Evolutionary conservation across 2,329 filamentous ascomycete genomes (phyloP).

Genomic region (Ceratocystiopsis minuta): DNA sequence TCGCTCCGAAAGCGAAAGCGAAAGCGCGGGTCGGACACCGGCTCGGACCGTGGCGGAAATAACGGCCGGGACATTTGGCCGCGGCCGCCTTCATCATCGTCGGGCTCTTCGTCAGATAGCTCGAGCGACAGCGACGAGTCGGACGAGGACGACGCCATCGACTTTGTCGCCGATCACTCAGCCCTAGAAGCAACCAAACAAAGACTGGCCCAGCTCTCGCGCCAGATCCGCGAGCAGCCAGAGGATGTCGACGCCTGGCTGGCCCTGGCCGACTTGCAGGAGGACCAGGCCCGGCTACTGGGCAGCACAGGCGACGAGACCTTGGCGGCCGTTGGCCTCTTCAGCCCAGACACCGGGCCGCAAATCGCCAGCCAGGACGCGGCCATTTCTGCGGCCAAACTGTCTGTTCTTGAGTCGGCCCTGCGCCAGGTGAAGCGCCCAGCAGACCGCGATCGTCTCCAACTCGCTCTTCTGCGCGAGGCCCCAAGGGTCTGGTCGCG

Average conservation of each 20-base stretch:
- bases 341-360: no score
- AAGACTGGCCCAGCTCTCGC: slow-evolving; percentile 31
- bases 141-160: slow-evolving; percentile 17
- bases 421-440: slow-evolving; percentile 33
- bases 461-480: slow-evolving; percentile 55
- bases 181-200: background rate
- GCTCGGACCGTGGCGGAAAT: slow-evolving; percentile 30
- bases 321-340: no score
- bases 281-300: slow-evolving; percentile 30
- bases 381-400: slow-evolving; percentile 60
- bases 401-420: slow-evolving; percentile 65
- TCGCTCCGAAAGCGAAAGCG: slow-evolving; percentile 16
- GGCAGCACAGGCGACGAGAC: slow-evolving; percentile 6
- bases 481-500: slow-evolving; percentile 57
- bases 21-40: slow-evolving; percentile 27
- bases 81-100: background rate
- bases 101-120: slow-evolving; percentile 9
- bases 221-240: slow-evolving; percentile 45
- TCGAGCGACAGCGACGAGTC: slow-evolving; percentile 17
- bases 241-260: slow-evolving; percentile 57
- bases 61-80: no score
- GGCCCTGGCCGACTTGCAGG: slow-evolving; percentile 61
- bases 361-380: no score
- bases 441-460: slow-evolving; percentile 37
- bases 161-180: slow-evolving; percentile 6